Evolutionary conservation across 208 protist genomes (phyloP).

Genomic region (Leptomonas pyrrhocoris): DNA sequence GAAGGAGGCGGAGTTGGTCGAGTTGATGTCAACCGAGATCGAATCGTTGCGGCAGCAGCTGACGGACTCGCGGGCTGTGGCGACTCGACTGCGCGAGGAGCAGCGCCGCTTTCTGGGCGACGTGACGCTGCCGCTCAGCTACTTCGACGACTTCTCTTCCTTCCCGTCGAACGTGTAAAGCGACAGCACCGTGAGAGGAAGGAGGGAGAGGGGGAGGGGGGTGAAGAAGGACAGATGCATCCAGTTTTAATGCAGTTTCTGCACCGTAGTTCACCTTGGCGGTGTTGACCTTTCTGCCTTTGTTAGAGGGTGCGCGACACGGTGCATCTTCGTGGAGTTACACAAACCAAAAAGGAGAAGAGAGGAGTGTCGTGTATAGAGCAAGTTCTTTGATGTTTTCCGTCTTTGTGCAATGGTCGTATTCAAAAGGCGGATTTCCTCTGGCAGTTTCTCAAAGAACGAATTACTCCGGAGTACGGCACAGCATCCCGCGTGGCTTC

Average conservation of each 20-base stretch:
- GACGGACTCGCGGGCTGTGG: constrained; percentile 26
- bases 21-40: constrained; percentile 38
- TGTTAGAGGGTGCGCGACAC: too few relatives aligned
- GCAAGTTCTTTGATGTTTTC: too few relatives aligned
- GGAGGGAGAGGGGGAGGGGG: not conserved
- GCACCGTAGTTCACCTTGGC: too few relatives aligned
- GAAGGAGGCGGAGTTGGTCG: constrained; percentile 40
- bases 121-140: constrained; percentile 41
- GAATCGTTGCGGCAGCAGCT: constrained; percentile 44
- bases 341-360: too few relatives aligned
- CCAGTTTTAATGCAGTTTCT: not conserved
- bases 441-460: too few relatives aligned
- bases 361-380: too few relatives aligned
- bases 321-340: too few relatives aligned
- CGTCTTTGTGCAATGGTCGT: too few relatives aligned
- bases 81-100: constrained; percentile 42
- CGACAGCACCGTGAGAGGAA: not conserved
- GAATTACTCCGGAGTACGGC: too few relatives aligned
- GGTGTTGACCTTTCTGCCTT: too few relatives aligned
- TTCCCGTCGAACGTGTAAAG: constrained; percentile 1
- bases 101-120: constrained; percentile 52
- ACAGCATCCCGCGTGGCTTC: too few relatives aligned
- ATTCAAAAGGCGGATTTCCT: too few relatives aligned
- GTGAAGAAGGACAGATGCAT: not conserved
- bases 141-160: constrained; percentile 18